Conservation (phyloP, 2,329 filamentous ascomycete species). For the Botrytis fragariae region DNA sequence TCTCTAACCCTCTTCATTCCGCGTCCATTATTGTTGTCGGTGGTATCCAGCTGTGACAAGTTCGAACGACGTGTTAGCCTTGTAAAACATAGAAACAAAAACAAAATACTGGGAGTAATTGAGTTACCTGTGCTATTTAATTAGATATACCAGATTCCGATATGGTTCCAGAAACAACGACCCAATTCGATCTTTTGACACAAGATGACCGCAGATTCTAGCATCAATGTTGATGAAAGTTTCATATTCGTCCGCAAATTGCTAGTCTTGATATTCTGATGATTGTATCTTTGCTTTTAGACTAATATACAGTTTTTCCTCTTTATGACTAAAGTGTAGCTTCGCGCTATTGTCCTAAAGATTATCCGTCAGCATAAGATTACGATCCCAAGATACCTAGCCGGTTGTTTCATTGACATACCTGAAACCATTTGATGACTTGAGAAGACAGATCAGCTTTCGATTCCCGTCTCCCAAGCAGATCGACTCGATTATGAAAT, state of each 20-base stretch:
- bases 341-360: neutral
- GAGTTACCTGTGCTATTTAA: neutral
- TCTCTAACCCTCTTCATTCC: neutral
- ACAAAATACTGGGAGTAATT: neutral
- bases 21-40: neutral
- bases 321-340: neutral
- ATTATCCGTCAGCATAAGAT: neutral
- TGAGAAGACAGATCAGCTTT: neutral
- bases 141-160: too few species aligned
- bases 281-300: neutral
- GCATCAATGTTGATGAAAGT: neutral
- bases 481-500: neutral
- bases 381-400: accelerated
- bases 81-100: accelerated
- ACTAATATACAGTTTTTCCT: neutral
- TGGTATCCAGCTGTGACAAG: neutral
- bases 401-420: accelerated
- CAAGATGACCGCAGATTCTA: too few species aligned
- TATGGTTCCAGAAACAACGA: neutral
- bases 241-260: neutral
- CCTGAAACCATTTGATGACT: neutral
- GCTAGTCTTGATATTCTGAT: accelerated
- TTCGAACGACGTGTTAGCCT: neutral
- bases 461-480: neutral
- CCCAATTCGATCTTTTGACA: neutral